A percentile compares a stretch with the other conserved stretches of the same genome.
phyloP scores from a whole-genome alignment of 2,329 filamentous ascomycete species.

The Penicillium sp. region DNA sequence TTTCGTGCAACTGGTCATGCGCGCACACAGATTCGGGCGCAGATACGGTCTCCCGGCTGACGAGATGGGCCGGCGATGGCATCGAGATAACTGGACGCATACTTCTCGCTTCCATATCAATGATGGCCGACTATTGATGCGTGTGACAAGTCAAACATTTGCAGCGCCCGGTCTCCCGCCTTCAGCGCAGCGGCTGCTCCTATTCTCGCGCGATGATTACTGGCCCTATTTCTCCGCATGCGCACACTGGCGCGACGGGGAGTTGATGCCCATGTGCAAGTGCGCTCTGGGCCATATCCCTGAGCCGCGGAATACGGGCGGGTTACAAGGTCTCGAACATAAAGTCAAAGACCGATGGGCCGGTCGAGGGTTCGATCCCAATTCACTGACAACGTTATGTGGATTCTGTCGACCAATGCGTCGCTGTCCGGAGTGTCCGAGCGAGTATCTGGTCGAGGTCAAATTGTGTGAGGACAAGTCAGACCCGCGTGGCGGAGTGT shows the following conservation, averaged over 20 bases:
- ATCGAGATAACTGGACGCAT: conserved; percentile 55
- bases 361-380: conserved; percentile 30
- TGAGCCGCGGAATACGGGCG: conserved; percentile 38
- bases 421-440: conserved; percentile 61
- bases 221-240: conserved; percentile 62
- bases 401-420: conserved; percentile 58
- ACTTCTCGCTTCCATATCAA: conserved; percentile 55
- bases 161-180: conserved; percentile 53
- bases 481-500: conserved; percentile 42
- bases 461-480: conserved; percentile 57
- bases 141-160: conserved; percentile 56
- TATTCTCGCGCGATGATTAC: conserved; percentile 61
- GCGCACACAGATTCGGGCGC: conserved; percentile 49
- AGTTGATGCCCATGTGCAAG: conserved; percentile 60
- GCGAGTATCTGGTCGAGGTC: conserved; percentile 61
- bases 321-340: conserved; percentile 44
- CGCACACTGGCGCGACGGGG: conserved; percentile 61
- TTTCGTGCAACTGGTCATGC: conserved; percentile 58
- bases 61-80: conserved; percentile 55
- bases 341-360: conserved; percentile 36
- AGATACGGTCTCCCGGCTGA: conserved; percentile 50
- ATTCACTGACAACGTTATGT: conserved; percentile 52
- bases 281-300: conserved; percentile 61
- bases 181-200: conserved; percentile 53
- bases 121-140: conserved; percentile 56